phyloP scores from a whole-genome alignment of 352 stramenopile genomes.

The Thraustochytrium sp. region DNA sequence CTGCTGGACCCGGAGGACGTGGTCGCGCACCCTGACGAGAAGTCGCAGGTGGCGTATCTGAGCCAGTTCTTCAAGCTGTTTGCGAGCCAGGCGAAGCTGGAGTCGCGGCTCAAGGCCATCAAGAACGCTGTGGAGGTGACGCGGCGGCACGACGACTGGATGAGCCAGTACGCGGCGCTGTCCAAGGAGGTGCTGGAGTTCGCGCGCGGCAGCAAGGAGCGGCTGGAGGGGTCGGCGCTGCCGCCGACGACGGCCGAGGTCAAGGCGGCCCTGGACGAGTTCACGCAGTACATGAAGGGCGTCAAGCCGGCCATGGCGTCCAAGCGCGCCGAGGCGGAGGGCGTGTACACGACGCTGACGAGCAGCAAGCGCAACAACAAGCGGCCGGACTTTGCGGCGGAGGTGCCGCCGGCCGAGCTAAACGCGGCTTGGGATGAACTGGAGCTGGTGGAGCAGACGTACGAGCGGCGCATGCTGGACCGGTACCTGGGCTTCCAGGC shows the following conservation, averaged over 20 bases:
- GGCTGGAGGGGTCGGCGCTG: conserved; percentile 60
- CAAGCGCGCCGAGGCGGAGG: conserved; percentile 35
- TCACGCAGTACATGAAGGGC: conserved; percentile 46
- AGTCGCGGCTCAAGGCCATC: conserved; percentile 77
- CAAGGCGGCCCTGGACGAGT: conserved; percentile 46
- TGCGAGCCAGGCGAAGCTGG: conserved; percentile 75
- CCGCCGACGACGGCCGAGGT: conserved; percentile 44
- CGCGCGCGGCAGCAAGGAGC: conserved; percentile 63
- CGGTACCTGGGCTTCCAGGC: conserved; percentile 43
- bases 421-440: conserved; percentile 33
- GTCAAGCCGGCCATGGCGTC: conserved; percentile 46
- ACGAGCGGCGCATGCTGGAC: conserved; percentile 46
- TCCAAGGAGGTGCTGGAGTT: conserved; percentile 65
- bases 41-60: conserved; percentile 83
- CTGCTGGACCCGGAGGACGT: conserved; percentile 76
- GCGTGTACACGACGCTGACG: conserved; percentile 44
- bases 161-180: conserved; percentile 67
- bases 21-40: conserved; percentile 75
- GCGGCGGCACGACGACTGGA: conserved; percentile 73
- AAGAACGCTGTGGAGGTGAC: conserved; percentile 79
- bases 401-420: conserved; percentile 40
- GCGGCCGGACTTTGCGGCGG: conserved; percentile 42
- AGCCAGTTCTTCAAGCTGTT: conserved; percentile 81
- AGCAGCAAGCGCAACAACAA: conserved; percentile 51
- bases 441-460: conserved; percentile 46